Evolutionary conservation across 352 stramenopile species (phyloP).

Genomic region (Phytophthora brassicae): DNA sequence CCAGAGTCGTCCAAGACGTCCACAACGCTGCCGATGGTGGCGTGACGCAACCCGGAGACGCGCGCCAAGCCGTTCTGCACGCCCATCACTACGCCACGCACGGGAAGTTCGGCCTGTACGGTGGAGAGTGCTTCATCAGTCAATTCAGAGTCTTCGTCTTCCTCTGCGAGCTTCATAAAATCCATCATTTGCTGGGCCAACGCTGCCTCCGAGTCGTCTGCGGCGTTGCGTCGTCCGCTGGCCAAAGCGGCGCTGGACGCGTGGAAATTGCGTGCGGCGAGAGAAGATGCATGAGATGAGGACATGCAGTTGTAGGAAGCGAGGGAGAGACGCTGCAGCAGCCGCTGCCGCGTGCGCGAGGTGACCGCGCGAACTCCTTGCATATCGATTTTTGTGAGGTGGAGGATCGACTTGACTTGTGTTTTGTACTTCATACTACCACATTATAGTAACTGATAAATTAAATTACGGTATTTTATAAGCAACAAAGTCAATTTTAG

Average conservation of each 20-base stretch:
- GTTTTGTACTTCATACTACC: no score
- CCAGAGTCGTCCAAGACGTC: conserved; percentile 32
- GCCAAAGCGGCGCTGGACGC: conserved; percentile 2
- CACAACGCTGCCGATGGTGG: conserved; percentile 73
- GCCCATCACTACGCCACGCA: conserved; percentile 59
- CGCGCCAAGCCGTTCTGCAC: conserved; percentile 73
- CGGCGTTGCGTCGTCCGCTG: conserved; percentile 2
- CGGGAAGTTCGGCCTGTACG: conserved; percentile 39
- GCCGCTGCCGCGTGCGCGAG: conserved; percentile 8
- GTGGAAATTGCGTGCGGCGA: conserved; percentile 12
- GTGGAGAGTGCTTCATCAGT: not conserved
- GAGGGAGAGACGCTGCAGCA: not conserved
- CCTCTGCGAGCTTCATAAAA: conserved; percentile 53
- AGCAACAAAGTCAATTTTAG: no score
- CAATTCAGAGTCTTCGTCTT: conserved; percentile 6
- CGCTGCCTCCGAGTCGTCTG: conserved; percentile 54
- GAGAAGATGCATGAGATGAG: not conserved
- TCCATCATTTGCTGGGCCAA: conserved; percentile 75
- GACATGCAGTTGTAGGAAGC: no score
- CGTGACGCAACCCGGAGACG: conserved; percentile 73
- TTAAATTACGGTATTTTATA: no score
- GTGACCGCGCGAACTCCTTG: not conserved
- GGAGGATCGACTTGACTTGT: not conserved
- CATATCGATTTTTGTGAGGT: conserved; percentile 3
- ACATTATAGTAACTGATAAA: no score